phyloP scores from a whole-genome alignment of 352 stramenopile genomes.

The Phytopythium delawarense region DNA sequence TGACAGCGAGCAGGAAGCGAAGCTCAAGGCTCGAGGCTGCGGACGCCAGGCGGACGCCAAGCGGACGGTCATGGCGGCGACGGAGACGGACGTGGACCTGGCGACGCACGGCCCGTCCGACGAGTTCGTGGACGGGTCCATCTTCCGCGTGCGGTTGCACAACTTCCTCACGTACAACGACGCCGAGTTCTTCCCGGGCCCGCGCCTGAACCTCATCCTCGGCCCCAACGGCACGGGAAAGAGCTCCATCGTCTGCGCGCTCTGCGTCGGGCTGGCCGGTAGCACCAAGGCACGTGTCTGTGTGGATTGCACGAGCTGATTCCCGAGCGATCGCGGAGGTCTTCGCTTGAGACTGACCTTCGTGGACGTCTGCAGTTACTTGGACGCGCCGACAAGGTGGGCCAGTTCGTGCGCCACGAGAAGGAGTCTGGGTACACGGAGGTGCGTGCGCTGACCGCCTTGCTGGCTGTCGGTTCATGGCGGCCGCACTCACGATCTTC shows the following conservation, averaged over 20 bases:
- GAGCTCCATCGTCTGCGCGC: conserved; percentile 95
- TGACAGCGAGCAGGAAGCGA: background rate
- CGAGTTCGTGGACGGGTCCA: conserved; percentile 82
- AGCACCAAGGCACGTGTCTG: conserved; percentile 74
- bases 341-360: background rate
- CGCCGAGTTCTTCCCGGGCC: conserved; percentile 87
- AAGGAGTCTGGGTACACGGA: conserved; percentile 84
- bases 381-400: conserved; percentile 91
- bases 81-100: conserved; percentile 20
- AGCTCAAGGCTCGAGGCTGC: no score
- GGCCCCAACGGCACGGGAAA: conserved; percentile 96
- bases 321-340: no score
- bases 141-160: conserved; percentile 89
- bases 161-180: conserved; percentile 95
- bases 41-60: background rate
- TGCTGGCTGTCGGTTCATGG: background rate
- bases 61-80: background rate
- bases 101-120: conserved; percentile 30
- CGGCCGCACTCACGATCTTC: background rate
- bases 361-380: conserved; percentile 54
- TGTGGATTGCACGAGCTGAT: background rate
- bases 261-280: conserved; percentile 95
- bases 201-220: conserved; percentile 97
- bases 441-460: conserved; percentile 11
- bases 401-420: conserved; percentile 88